Evolutionary conservation across 352 stramenopile genomes (phyloP), one percentile per base, ranked within the genome.

Genomic region (Globisporangium takayamanum): DNA sequence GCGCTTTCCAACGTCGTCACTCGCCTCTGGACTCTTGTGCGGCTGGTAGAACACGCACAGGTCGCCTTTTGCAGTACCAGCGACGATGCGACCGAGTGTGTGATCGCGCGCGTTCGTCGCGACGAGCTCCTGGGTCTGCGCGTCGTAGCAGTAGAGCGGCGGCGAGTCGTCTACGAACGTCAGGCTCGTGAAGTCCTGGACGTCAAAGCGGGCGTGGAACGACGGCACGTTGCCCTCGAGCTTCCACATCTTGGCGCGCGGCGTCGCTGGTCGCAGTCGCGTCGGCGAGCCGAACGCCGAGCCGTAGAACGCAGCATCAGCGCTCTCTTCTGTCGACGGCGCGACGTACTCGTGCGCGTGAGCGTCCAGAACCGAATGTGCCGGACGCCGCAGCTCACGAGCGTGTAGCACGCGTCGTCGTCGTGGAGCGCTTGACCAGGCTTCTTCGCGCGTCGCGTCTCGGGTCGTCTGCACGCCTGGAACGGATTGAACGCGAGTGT

Each of bases 341-440:
- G 73, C 55, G 8, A 68, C 62, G 37, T 78, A 87, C 41, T 86
- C 74, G 71, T 72, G 50, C 83, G 84, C 12, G 74, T 78, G 30
- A 90, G 63, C 6, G 78, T 85, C 80, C 80, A 90, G 56, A 90
- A 90, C 2, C 80, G 72, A 51, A 88, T 90, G 61, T 90, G 80
- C 6, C 80, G 72, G 16, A 88, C 76, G 37, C 80, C 80, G 42
- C 78, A 90, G 47, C 74, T 88, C 53, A 88, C 80, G 7, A 90
- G 57, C 12, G 80, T 90, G 47, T 90, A 90, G 48, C 78, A 90
- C 12, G 62, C 71, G 47, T 87, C 78, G 26, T 88, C 78, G 33
- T 90, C 80, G 50, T 84, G 62, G n/a, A 90, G 59, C 18, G 80
- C 76, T 60, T 90, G 78, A 0, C 78, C 80, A 25, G 78, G 67